phyloP scores from a whole-genome alignment of 2,329 filamentous ascomycete species.

The Colletotrichum agaves region DNA sequence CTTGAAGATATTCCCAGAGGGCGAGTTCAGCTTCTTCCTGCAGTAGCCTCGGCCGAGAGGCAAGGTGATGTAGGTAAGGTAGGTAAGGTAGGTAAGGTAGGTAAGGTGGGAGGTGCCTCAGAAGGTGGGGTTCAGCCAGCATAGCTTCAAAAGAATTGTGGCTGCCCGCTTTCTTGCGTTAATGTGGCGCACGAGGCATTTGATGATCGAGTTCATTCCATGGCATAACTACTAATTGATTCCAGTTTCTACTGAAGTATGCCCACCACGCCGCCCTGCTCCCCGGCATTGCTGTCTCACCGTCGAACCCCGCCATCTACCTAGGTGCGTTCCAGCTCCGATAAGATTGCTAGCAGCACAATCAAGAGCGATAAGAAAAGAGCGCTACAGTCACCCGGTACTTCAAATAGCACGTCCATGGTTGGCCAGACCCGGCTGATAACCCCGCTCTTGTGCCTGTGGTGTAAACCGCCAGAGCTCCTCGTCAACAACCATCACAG shows the following conservation, averaged over 20 bases:
- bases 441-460: background rate
- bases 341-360: background rate
- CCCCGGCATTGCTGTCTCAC: background rate
- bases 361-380: background rate
- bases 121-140: conserved; percentile 3
- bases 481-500: background rate
- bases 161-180: conserved; percentile 6
- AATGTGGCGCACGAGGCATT: conserved; percentile 7
- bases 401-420: conserved; percentile 3
- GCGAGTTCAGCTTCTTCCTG: background rate
- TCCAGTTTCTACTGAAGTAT: background rate
- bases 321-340: background rate
- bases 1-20: conserved; percentile 9
- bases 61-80: background rate
- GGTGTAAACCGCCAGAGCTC: background rate
- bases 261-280: background rate
- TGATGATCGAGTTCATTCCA: background rate
- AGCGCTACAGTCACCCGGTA: too few species aligned
- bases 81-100: too few species aligned
- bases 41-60: conserved; percentile 2
- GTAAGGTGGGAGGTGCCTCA: background rate
- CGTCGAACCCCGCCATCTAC: too few species aligned
- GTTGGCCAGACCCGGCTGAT: background rate
- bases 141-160: conserved; percentile 1
- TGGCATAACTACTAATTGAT: background rate